Conservation (phyloP, 208 protist genomes). For the Trypanosoma lewisi region DNA sequence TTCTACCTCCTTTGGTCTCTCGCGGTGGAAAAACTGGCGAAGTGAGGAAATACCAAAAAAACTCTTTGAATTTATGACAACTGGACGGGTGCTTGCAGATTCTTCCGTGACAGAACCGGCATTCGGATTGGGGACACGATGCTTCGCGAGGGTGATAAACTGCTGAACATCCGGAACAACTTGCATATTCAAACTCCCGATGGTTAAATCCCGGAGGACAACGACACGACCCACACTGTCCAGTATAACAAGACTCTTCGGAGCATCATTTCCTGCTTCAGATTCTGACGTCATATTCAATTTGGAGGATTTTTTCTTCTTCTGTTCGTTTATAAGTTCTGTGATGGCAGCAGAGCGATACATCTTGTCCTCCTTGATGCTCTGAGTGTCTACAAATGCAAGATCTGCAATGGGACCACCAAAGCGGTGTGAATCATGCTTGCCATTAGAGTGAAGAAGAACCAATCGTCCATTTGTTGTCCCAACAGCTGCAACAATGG, state of each 20-base stretch:
- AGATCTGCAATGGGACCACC: conserved; percentile 72
- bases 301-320: not conserved
- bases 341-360: conserved; percentile 34
- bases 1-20: conserved; percentile 12
- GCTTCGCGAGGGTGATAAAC: conserved; percentile 41
- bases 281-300: not conserved
- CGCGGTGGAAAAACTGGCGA: conserved; percentile 34
- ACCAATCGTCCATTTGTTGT: conserved; percentile 60
- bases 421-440: conserved; percentile 38
- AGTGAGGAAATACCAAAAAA: conserved; percentile 58
- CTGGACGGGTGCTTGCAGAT: not conserved
- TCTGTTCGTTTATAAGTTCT: conserved; percentile 29
- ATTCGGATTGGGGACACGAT: conserved; percentile 5
- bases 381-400: conserved; percentile 46
- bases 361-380: conserved; percentile 1
- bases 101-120: conserved; percentile 1
- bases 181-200: conserved; percentile 28
- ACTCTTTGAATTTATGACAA: conserved; percentile 32
- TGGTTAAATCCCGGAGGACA: conserved; percentile 51
- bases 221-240: conserved; percentile 66
- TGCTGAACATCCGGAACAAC: conserved; percentile 65
- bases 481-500: conserved; percentile 49
- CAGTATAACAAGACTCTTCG: conserved; percentile 51
- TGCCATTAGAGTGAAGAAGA: conserved; percentile 30
- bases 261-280: not conserved